Evolutionary conservation across 2,329 filamentous ascomycete species (phyloP), one percentile per base, ranked within the genome.

Genomic region (Penicillium sp.): DNA sequence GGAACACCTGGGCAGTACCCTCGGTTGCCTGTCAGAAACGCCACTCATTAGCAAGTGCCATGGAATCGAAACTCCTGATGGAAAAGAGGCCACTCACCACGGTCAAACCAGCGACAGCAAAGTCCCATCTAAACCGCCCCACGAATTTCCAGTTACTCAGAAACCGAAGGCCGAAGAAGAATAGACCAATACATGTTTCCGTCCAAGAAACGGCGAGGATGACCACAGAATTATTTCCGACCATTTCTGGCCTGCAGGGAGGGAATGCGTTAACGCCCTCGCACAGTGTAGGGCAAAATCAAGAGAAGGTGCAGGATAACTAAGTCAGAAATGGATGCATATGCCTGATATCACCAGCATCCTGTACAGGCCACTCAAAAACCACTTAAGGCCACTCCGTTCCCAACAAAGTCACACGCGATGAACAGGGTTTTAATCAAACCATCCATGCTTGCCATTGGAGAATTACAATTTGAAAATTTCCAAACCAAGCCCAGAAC

Each of bases 121-220:
- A 59, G 46, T 65, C 62, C 61, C 62, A 65, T 48, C 55, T 50
- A 34, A 62, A 63, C 6, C 55, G 50, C 18, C 55, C 53, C 5
- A 58, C 50, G 16, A 65, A 49, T 34, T 50, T 53, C 53, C 47
- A 59, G 24, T 61, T 65, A 35, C 57, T 65, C 38, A 64, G n/a
- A 14, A 63, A 58, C 11, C 61, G 60, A 31, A 65, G 45, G 6
- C 47, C 16, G 9, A 64, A 60, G 18, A 65, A 47, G 14, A 54
- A 32, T 32, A 64, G n/a, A 5, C 61, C 63, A 31, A 65, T 14
- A 24, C 38, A 43, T 20, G 63, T 62, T 40, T 62, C 58, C 10
- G 44, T 47, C 61, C 63, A 65, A n/a, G 57, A 56, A 8, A 61
- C 50, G 14, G 34, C 56, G 26, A 63, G 38, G 22, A 64, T 56